Percentiles rank a stretch among this genome's conserved stretches.
Conservation (phyloP, 164 flowering plant species). For the Stephania japonica region DNA sequence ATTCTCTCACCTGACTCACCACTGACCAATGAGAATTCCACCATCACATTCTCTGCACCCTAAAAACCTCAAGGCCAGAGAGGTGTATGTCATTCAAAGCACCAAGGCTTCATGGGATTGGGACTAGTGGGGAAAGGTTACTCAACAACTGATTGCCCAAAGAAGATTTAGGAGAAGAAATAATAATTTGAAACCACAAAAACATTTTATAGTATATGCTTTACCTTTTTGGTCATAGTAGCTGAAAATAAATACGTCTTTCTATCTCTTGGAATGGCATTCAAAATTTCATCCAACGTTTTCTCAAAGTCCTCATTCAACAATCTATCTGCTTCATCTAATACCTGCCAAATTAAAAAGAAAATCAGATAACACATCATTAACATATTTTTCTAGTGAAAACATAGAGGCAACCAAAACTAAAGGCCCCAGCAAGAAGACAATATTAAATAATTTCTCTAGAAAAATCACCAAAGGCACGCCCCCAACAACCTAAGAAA, state of each 20-base stretch:
- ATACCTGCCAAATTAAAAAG: constrained; percentile 45
- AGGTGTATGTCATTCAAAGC: too few relatives aligned
- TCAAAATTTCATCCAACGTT: constrained; percentile 73
- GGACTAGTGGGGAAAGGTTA: too few relatives aligned
- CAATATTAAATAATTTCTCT: too few relatives aligned
- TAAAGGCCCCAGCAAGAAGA: too few relatives aligned
- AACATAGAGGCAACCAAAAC: too few relatives aligned
- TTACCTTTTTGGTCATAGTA: constrained; percentile 95
- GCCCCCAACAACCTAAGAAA: too few relatives aligned
- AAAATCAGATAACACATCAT: not conserved
- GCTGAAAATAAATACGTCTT: constrained; percentile 89
- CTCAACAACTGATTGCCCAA: too few relatives aligned
- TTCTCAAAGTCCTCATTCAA: constrained; percentile 89
- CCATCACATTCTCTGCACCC: not conserved
- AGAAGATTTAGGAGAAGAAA: too few relatives aligned
- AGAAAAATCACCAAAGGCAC: too few relatives aligned
- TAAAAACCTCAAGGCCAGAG: too few relatives aligned
- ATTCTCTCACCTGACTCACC: too few relatives aligned
- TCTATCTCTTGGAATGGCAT: constrained; percentile 65
- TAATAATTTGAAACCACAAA: not conserved
- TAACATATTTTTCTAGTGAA: not conserved
- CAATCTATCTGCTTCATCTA: constrained; percentile 98
- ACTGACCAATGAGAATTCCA: not conserved
- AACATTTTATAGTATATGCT: not conserved
- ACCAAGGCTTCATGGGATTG: too few relatives aligned